phyloP scores from a whole-genome alignment of 805 yeast species.

The Barnettozyma sp. region DNA sequence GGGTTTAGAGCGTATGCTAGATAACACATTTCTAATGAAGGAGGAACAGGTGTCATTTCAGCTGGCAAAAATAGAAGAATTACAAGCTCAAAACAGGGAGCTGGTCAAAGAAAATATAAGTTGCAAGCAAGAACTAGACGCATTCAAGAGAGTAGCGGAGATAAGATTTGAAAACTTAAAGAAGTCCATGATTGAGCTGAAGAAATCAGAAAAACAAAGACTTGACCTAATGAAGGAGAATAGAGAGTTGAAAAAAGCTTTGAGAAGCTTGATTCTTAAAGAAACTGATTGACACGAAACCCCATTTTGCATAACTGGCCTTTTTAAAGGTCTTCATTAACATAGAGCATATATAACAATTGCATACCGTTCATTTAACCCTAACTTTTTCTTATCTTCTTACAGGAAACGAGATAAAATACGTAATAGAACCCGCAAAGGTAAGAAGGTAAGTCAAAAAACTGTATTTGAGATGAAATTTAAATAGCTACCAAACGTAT shows the following conservation, averaged over 20 bases:
- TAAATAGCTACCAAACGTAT: too few relatives aligned
- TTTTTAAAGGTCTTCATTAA: not conserved
- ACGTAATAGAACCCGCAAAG: too few relatives aligned
- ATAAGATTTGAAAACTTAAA: conserved; percentile 29
- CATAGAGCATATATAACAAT: not conserved
- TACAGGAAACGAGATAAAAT: too few relatives aligned
- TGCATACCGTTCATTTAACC: not conserved
- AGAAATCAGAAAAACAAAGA: conserved; percentile 32
- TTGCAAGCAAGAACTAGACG: conserved; percentile 12
- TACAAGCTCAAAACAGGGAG: not conserved
- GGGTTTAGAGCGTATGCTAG: conserved; percentile 11
- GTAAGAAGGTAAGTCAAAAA: too few relatives aligned
- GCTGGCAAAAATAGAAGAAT: not conserved
- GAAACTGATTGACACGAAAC: not conserved
- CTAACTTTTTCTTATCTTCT: not conserved
- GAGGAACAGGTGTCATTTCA: not conserved
- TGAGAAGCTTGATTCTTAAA: conserved; percentile 15
- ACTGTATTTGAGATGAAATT: too few relatives aligned
- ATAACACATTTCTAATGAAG: not conserved
- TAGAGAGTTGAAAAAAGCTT: conserved; percentile 27
- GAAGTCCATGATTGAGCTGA: conserved; percentile 27
- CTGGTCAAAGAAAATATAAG: conserved; percentile 2
- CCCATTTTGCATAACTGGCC: conserved; percentile 3
- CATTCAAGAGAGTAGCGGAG: conserved; percentile 28
- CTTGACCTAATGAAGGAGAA: conserved; percentile 32